Evolutionary conservation across 2,329 filamentous ascomycete species (phyloP).

Genomic region (Orbilia ellipsospora): DNA sequence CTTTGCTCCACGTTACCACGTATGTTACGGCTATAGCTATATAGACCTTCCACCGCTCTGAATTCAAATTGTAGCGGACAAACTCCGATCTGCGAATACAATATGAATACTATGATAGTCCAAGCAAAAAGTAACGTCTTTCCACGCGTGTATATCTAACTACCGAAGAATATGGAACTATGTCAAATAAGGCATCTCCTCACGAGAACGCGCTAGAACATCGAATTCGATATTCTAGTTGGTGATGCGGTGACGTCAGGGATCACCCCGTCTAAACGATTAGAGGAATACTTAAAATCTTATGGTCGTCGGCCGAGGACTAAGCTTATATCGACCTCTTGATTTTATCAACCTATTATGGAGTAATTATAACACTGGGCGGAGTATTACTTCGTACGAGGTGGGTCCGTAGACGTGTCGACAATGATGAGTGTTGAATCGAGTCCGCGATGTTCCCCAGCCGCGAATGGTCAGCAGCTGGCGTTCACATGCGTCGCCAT

Average conservation of each 20-base stretch:
- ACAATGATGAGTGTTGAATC: background rate
- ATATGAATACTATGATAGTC: background rate
- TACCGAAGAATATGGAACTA: background rate
- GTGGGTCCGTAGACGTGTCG: too few species aligned
- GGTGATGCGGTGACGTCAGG: conserved; percentile 22
- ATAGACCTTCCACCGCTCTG: background rate
- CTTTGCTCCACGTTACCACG: background rate
- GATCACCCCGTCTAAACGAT: background rate
- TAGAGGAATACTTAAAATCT: conserved; percentile 4
- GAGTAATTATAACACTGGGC: too few species aligned
- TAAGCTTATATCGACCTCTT: background rate
- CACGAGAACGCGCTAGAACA: background rate
- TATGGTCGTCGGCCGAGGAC: background rate
- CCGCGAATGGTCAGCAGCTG: too few species aligned
- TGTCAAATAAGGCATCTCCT: conserved; percentile 26
- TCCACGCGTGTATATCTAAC: background rate
- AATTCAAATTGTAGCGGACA: conserved; percentile 1
- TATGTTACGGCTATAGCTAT: too few species aligned
- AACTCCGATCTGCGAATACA: conserved; percentile 1
- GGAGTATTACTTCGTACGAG: too few species aligned
- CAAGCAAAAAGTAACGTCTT: background rate
- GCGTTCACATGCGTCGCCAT: too few species aligned
- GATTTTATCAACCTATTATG: too few species aligned
- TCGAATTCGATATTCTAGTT: conserved; percentile 1
- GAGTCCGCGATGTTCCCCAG: too few species aligned